Percentiles rank a stretch among this genome's conserved stretches.
phyloP scores from a whole-genome alignment of 2,329 filamentous ascomycete species.

The Aureobasidium vineae region DNA sequence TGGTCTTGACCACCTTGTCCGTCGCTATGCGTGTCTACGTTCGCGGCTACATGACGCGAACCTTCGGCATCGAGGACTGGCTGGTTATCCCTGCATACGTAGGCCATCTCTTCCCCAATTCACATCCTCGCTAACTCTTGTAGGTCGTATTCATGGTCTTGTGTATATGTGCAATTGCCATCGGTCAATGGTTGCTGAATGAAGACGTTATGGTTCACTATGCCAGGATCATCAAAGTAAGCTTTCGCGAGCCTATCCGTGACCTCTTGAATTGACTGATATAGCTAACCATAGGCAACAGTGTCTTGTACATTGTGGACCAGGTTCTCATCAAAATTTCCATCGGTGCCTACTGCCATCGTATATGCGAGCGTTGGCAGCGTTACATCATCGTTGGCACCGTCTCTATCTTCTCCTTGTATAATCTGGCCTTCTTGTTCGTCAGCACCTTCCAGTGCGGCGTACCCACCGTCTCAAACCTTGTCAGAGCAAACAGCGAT shows the following conservation, averaged over 20 bases:
- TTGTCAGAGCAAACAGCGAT: neutral
- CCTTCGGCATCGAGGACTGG: conserved; percentile 26
- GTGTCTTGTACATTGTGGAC: conserved; percentile 21
- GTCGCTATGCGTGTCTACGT: conserved; percentile 25
- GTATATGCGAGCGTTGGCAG: conserved; percentile 26
- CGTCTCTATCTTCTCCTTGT: conserved; percentile 12
- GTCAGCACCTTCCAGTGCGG: conserved; percentile 26
- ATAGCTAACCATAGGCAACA: conserved; percentile 18
- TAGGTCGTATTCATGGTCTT: conserved; percentile 2
- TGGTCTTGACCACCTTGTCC: conserved; percentile 11
- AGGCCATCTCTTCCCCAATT: neutral
- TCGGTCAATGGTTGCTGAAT: neutral
- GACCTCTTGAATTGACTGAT: neutral
- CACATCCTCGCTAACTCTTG: neutral
- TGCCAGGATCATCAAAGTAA: neutral
- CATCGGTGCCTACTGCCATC: conserved; percentile 23
- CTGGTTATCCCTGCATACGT: conserved; percentile 27
- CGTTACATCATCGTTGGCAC: conserved; percentile 18
- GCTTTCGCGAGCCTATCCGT: neutral
- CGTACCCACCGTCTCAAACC: conserved; percentile 19
- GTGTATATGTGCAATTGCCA: neutral
- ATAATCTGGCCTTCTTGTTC: conserved; percentile 14
- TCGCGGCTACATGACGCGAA: conserved; percentile 25
- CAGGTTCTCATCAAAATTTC: conserved; percentile 27
- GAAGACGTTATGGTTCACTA: neutral